These are phyloP conservation scores for Hapsidospora chrysogenum DNA, from an alignment of 495 filamentous ascomycete species.

Conservation along the genomic window DNA sequence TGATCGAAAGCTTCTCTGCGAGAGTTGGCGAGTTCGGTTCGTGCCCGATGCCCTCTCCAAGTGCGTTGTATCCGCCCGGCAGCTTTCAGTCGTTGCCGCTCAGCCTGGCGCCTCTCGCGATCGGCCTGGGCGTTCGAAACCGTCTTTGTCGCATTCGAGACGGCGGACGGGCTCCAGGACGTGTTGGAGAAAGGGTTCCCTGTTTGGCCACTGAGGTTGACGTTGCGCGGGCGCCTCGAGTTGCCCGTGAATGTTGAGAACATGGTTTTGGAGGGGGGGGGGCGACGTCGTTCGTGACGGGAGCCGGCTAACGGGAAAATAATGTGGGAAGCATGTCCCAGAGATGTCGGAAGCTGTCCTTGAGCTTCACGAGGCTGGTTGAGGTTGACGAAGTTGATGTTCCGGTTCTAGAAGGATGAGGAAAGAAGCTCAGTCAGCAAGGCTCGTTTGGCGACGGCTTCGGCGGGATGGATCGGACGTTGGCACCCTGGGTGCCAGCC, in stretches of 20 bases:
- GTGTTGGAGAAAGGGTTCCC: constrained; percentile 54
- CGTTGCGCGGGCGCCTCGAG: constrained; percentile 70
- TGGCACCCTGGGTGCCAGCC: no score
- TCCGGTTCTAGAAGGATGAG: no score
- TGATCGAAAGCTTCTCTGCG: constrained; percentile 59
- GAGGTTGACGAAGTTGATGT: no score
- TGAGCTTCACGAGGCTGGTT: no score
- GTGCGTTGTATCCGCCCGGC: constrained; percentile 56
- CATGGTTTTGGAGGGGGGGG: no score
- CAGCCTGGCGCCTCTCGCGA: constrained; percentile 59
- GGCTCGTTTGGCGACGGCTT: no score
- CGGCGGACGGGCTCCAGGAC: constrained; percentile 23
- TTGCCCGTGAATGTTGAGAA: constrained; percentile 80
- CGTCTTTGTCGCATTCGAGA: constrained; percentile 50
- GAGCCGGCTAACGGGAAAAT: no score
- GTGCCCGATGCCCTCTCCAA: constrained; percentile 66
- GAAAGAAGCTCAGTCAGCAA: no score
- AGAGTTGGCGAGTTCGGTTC: constrained; percentile 34
- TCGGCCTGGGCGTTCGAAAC: constrained; percentile 77
- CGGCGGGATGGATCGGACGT: no score
- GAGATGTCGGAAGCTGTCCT: no score
- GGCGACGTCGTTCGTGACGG: no score
- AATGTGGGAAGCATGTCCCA: no score
- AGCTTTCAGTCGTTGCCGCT: constrained; percentile 64
- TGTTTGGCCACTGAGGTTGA: constrained; percentile 81